Evolutionary conservation across 768 basidiomycete genomes (phyloP), one percentile per base, ranked within the genome.

Genomic region (Lactifluus rugatus): DNA sequence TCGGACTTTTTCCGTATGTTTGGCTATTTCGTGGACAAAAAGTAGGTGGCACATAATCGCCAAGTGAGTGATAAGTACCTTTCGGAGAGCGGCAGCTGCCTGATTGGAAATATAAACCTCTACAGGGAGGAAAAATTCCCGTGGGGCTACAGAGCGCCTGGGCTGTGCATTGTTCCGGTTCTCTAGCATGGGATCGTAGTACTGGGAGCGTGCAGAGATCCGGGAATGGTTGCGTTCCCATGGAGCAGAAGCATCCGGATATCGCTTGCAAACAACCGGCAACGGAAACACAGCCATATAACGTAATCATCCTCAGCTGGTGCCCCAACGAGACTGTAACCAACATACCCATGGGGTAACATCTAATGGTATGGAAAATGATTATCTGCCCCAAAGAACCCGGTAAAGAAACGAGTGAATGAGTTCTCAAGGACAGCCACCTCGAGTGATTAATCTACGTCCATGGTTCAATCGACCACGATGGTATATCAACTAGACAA

Each of bases 1-100:
- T 85, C 84, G 21, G 66, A 55, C 68, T 78, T 82, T 73, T 78
- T 84, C 48, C 79, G 77, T 53, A 75, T 71, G 28, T 70, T 66
- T 31, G 71, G 78, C 78, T 81, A 65, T 53, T 52, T 57, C 31
- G 49, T 36, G 56, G 34, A 52, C 10, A 19, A 39, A 17, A 44
- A 44, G 42, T 54, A n/a, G 26, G 47, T 46, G n/a, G n/a, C n/a
- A 61, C 28, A 44, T 31, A 10, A 25, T 11, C n/a, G 25, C 32
- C 19, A 48, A 39, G 42, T 32, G 10, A 34, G 21, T 13, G 19
- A 26, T 36, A 26, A 14, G 14, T 48, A 64, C 63, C 51, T 64
- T 64, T 54, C 62, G 53, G 28, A 64, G 26, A 28, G 61, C 61
- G n/a, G 63, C 52, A 11, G 61, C 62, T 5, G 63, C 57, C 34